These are phyloP conservation scores for Phialophora macrospora DNA, from an alignment of 2,329 filamentous ascomycete species.

Conservation along the genomic window DNA sequence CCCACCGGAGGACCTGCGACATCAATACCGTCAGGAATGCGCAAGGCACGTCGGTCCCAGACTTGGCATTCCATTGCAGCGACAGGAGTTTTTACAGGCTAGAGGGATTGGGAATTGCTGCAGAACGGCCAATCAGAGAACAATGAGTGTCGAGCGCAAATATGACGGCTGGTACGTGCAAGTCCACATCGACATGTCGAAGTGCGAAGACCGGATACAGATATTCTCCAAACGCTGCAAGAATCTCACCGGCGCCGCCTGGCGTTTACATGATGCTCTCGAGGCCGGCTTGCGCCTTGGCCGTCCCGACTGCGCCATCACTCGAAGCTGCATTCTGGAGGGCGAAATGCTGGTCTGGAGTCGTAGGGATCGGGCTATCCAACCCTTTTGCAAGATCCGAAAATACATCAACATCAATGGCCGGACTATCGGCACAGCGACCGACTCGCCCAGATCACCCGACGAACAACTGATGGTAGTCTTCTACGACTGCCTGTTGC, in stretches of 20 bases:
- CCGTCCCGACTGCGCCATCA: slow-evolving; percentile 62
- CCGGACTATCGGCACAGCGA: slow-evolving; percentile 66
- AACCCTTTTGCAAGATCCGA: slow-evolving; percentile 80
- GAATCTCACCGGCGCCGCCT: slow-evolving; percentile 77
- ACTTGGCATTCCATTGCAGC: slow-evolving; percentile 64
- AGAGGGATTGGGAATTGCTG: slow-evolving; percentile 74
- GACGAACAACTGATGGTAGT: slow-evolving; percentile 53
- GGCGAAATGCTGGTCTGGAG: slow-evolving; percentile 82
- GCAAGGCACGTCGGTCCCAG: slow-evolving; percentile 52
- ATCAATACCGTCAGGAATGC: slow-evolving; percentile 22
- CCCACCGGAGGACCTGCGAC: slow-evolving; percentile 20
- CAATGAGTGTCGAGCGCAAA: slow-evolving; percentile 78
- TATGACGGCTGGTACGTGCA: slow-evolving; percentile 91
- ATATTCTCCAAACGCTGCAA: slow-evolving; percentile 95
- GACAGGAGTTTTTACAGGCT: slow-evolving; percentile 64
- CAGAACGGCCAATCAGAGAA: slow-evolving; percentile 63
- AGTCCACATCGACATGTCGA: slow-evolving; percentile 74
- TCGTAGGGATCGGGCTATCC: slow-evolving; percentile 66
- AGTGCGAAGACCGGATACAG: slow-evolving; percentile 63
- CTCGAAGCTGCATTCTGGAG: slow-evolving; percentile 74
- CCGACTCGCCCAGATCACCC: slow-evolving; percentile 61
- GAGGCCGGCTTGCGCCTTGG: slow-evolving; percentile 68
- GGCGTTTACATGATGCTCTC: slow-evolving; percentile 66
- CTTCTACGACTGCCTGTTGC: slow-evolving; percentile 64
- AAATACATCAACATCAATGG: slow-evolving; percentile 79